Evolutionary conservation across 2,329 filamentous ascomycete genomes (phyloP).

Genomic region (Teratosphaeria pseudoeucalypti): DNA sequence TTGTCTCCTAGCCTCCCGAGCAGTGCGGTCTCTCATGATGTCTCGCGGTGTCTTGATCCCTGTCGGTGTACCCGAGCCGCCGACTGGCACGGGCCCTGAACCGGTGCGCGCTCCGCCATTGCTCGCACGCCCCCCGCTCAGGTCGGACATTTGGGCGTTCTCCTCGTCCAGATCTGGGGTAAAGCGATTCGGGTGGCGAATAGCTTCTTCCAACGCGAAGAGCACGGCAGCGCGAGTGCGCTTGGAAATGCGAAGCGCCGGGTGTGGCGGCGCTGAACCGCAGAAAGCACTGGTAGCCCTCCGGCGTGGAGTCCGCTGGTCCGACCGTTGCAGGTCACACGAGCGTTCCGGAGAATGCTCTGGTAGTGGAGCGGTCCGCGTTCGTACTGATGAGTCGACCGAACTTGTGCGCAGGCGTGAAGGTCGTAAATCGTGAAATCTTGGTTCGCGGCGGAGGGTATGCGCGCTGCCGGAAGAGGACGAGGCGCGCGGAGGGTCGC

Average conservation of each 20-base stretch:
- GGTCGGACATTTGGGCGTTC: conserved; percentile 83
- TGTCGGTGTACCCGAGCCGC: conserved; percentile 34
- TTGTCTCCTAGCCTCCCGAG: conserved; percentile 60
- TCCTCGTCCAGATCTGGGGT: conserved; percentile 78
- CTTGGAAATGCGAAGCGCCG: conserved; percentile 61
- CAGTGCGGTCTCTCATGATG: conserved; percentile 80
- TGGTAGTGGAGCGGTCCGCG: conserved; percentile 1
- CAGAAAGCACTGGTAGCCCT: conserved; percentile 23
- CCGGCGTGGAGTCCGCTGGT: conserved; percentile 22
- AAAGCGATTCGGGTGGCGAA: conserved; percentile 72
- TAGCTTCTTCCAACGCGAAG: conserved; percentile 81
- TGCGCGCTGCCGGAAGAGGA: conserved; percentile 43
- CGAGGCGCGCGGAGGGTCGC: conserved; percentile 36
- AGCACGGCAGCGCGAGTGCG: conserved; percentile 83
- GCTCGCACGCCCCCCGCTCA: conserved; percentile 50
- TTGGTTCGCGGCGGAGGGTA: conserved; percentile 45
- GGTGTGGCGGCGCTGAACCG: conserved; percentile 35
- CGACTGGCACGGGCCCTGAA: conserved; percentile 42
- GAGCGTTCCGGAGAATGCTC: conserved; percentile 4
- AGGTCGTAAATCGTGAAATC: conserved; percentile 36
- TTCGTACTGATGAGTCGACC: conserved; percentile 28
- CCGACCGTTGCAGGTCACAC: conserved; percentile 16
- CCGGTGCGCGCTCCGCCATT: conserved; percentile 47
- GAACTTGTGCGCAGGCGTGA: conserved; percentile 34
- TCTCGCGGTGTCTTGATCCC: conserved; percentile 76